Conservation (phyloP, 768 basidiomycete species). For the Wakefieldia striispora region DNA sequence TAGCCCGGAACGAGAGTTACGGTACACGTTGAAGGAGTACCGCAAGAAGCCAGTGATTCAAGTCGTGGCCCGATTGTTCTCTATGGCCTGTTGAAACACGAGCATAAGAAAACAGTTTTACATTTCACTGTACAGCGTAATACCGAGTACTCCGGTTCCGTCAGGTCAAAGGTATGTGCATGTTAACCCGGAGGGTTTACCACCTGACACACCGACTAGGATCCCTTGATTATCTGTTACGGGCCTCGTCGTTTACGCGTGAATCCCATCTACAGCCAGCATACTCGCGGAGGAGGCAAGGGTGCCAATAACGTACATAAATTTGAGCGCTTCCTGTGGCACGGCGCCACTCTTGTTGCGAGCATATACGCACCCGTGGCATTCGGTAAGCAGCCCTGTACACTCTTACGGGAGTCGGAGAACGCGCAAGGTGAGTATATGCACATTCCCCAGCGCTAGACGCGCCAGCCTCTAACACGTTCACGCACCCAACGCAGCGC, state of each 20-base stretch:
- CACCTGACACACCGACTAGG: slow-evolving; percentile 40
- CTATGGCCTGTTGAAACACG: slow-evolving; percentile 87
- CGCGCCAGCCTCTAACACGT: too few relatives aligned
- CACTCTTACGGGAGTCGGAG: slow-evolving; percentile 68
- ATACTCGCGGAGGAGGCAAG: slow-evolving; percentile 84
- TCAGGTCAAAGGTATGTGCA: slow-evolving; percentile 78
- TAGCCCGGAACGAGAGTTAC: slow-evolving; percentile 85
- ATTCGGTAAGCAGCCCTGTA: slow-evolving; percentile 77
- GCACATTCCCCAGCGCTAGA: too few relatives aligned
- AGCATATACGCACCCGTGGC: slow-evolving; percentile 87
- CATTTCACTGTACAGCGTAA: slow-evolving; percentile 94
- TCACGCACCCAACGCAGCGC: slow-evolving; percentile 42
- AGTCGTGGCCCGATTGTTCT: slow-evolving; percentile 52
- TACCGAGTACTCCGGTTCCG: slow-evolving; percentile 86
- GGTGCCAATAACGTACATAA: slow-evolving; percentile 98
- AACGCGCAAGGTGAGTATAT: slow-evolving; percentile 59
- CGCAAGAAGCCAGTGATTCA: slow-evolving; percentile 49
- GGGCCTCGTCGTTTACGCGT: slow-evolving; percentile 84
- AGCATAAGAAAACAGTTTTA: slow-evolving; percentile 91
- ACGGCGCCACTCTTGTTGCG: slow-evolving; percentile 77
- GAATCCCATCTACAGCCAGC: slow-evolving; percentile 90
- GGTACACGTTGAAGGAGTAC: slow-evolving; percentile 72
- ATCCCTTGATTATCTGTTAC: slow-evolving; percentile 83
- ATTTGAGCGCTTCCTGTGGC: slow-evolving; percentile 85
- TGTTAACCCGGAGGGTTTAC: not conserved